Conservation (phyloP, 2,329 filamentous ascomycete genomes). For the Cladophialophora immunda region DNA sequence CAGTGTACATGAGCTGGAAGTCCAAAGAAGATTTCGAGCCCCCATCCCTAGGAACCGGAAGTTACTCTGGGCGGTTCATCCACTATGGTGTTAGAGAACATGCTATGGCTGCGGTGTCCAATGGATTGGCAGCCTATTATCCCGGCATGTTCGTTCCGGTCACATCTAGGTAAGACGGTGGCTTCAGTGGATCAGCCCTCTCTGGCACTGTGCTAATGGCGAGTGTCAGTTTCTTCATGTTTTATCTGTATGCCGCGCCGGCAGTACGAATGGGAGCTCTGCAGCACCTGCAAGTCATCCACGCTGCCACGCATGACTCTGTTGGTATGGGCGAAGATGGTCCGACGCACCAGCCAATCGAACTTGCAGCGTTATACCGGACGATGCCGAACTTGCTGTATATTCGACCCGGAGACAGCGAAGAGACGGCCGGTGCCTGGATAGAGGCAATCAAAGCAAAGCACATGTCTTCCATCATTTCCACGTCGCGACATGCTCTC, state of each 20-base stretch:
- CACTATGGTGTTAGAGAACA: constrained; percentile 93
- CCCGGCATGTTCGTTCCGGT: constrained; percentile 64
- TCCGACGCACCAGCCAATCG: constrained; percentile 69
- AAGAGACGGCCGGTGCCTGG: constrained; percentile 66
- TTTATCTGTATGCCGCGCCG: constrained; percentile 64
- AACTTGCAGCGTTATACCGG: constrained; percentile 63
- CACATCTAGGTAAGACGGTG: constrained; percentile 51
- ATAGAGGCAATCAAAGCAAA: constrained; percentile 55
- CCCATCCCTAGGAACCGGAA: constrained; percentile 45
- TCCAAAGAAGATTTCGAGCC: constrained; percentile 62
- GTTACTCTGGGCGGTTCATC: constrained; percentile 58
- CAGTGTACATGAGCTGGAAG: constrained; percentile 65
- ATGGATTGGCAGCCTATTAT: constrained; percentile 67
- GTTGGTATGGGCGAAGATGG: constrained; percentile 68
- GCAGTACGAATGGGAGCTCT: constrained; percentile 68
- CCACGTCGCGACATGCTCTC: constrained; percentile 52
- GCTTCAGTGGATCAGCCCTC: too few species aligned
- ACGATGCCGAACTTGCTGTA: constrained; percentile 69
- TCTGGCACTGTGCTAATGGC: neutral
- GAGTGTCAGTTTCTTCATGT: constrained; percentile 64
- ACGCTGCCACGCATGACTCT: constrained; percentile 67
- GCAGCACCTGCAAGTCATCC: constrained; percentile 63
- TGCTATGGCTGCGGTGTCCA: constrained; percentile 89
- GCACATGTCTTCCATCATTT: constrained; percentile 49
- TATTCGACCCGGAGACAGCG: constrained; percentile 65